Conservation (phyloP, 2,329 filamentous ascomycete genomes). For the Aspergillus pseudoviridinutans region DNA sequence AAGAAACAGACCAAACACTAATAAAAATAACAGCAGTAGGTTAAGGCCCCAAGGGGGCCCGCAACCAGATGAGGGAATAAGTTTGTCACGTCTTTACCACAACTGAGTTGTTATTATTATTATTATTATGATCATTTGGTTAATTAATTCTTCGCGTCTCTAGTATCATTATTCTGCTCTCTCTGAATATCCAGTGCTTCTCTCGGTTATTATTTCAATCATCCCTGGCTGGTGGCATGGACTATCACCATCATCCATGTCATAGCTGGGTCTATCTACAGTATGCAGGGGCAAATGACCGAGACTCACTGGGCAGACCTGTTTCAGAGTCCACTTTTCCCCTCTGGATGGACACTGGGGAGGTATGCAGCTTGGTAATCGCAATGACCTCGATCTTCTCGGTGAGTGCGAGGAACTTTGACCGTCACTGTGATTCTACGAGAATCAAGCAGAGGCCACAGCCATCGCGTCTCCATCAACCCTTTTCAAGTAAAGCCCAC, state of each 20-base stretch:
- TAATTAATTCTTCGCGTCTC: too few species aligned
- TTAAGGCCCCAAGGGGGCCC: slow-evolving; percentile 4
- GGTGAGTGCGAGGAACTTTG: neutral
- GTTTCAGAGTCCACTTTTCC: neutral
- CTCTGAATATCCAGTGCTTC: slow-evolving; percentile 1
- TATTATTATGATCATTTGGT: neutral
- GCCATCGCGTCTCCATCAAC: neutral
- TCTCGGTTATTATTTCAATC: neutral
- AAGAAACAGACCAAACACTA: slow-evolving; percentile 12
- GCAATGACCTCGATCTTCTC: neutral
- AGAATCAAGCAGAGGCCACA: neutral
- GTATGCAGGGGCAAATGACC: neutral
- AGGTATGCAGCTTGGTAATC: neutral
- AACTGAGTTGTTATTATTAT: neutral
- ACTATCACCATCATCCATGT: neutral
- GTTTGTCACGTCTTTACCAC: neutral
- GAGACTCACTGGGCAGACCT: neutral
- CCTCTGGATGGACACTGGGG: neutral
- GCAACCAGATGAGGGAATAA: slow-evolving; percentile 6
- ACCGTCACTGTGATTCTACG: neutral
- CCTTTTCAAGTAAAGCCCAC: neutral
- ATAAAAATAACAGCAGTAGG: neutral
- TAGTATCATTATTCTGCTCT: slow-evolving; percentile 9
- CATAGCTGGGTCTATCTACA: neutral
- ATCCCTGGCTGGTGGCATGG: neutral